These are phyloP conservation scores for Eragrostis nindensis DNA, from an alignment of 176 grass and related monocot genomes.

Conservation along the genomic window DNA sequence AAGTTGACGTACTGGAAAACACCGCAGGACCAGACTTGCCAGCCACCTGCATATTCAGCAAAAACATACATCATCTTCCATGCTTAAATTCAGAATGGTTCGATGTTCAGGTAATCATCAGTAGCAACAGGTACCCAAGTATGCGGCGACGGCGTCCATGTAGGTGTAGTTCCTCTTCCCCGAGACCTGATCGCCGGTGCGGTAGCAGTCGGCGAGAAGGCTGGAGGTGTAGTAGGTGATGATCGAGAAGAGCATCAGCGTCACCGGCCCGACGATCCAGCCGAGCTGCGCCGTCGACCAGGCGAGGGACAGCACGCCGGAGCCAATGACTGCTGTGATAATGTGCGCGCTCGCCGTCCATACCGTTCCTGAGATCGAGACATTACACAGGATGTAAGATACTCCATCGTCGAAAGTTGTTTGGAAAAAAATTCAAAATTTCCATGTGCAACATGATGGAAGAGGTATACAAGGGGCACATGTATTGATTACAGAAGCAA, in stretches of 20 bases:
- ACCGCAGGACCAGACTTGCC: conserved; percentile 68
- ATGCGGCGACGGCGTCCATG: conserved; percentile 73
- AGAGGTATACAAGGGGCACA: no score
- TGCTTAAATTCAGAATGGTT: conserved; percentile 19
- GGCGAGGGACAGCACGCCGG: conserved; percentile 85
- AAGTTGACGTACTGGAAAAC: conserved; percentile 88
- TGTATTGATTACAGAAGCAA: no score
- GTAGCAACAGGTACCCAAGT: conserved; percentile 44
- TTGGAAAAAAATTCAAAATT: not conserved
- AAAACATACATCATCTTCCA: conserved; percentile 2
- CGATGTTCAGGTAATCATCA: not conserved
- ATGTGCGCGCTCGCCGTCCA: conserved; percentile 95
- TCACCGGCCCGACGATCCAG: conserved; percentile 66
- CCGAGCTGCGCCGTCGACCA: conserved; percentile 91
- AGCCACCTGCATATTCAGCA: conserved; percentile 51
- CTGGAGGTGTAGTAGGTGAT: conserved; percentile 90
- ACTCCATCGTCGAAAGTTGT: not conserved
- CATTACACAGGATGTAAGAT: not conserved
- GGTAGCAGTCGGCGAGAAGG: conserved; percentile 88
- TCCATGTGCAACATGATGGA: no score
- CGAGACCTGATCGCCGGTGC: conserved; percentile 48
- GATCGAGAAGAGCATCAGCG: conserved; percentile 65
- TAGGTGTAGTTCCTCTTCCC: conserved; percentile 91
- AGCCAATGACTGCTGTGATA: conserved; percentile 95
- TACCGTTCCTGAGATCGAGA: conserved; percentile 56